phyloP scores from a whole-genome alignment of 2,329 filamentous ascomycete genomes.

The Alternaria solani region DNA sequence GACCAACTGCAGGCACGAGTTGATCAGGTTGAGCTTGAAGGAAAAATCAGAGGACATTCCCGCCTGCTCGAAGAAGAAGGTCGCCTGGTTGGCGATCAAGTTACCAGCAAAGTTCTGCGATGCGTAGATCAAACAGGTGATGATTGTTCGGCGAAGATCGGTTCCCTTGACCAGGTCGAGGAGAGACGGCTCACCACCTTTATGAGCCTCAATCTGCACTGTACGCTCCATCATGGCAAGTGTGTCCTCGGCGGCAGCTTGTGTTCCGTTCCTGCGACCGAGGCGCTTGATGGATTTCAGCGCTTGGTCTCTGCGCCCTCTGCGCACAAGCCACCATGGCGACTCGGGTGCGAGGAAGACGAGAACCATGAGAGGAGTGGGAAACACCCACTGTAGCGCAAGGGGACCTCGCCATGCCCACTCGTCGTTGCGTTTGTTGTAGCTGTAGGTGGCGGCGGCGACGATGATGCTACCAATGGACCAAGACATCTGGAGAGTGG shows the following conservation, averaged over 20 bases:
- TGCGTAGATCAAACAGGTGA: conserved; percentile 65
- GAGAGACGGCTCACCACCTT: conserved; percentile 56
- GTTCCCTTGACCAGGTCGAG: conserved; percentile 64
- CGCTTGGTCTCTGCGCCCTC: conserved; percentile 51
- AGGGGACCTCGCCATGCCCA: conserved; percentile 37
- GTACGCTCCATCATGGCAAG: conserved; percentile 67
- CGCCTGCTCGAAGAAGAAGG: conserved; percentile 69
- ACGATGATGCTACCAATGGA: conserved; percentile 69
- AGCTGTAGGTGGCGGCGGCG: conserved; percentile 63
- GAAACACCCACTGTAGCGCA: conserved; percentile 54
- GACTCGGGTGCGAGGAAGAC: conserved; percentile 55
- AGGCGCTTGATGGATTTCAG: conserved; percentile 60
- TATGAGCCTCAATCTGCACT: conserved; percentile 60
- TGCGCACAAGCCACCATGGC: conserved; percentile 53
- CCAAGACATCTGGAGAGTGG: conserved; percentile 71
- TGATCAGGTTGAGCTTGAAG: conserved; percentile 70
- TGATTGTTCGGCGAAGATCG: conserved; percentile 62
- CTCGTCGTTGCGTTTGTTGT: conserved; percentile 50
- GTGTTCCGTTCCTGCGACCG: conserved; percentile 52
- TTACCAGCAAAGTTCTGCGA: conserved; percentile 68
- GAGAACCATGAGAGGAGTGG: conserved; percentile 53
- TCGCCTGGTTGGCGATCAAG: conserved; percentile 68
- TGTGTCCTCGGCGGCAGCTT: conserved; percentile 51
- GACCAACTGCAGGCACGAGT: conserved; percentile 67
- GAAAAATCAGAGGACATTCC: conserved; percentile 64